phyloP scores from a whole-genome alignment of 495 filamentous ascomycete species.

The Lichina pygmaea region DNA sequence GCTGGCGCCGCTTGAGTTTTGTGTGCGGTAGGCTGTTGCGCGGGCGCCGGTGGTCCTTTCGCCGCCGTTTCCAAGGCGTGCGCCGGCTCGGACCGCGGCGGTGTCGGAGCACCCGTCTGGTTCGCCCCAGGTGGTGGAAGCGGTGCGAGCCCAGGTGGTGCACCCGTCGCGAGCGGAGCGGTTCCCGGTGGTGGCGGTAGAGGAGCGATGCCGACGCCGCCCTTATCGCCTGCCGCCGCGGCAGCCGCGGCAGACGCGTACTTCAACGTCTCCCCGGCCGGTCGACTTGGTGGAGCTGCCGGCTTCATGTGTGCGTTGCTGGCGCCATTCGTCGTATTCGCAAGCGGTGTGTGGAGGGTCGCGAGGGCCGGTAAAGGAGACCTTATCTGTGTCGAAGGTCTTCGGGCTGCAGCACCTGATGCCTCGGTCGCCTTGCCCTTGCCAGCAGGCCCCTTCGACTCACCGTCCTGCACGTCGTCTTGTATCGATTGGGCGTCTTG shows the following conservation, averaged over 20 bases:
- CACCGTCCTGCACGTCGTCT: constrained; percentile 46
- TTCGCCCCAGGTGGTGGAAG: constrained; percentile 14
- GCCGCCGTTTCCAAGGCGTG: constrained; percentile 11
- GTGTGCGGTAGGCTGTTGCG: not conserved
- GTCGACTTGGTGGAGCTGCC: constrained; percentile 57
- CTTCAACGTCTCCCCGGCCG: constrained; percentile 73
- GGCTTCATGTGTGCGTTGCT: constrained; percentile 51
- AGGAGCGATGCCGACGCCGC: constrained; percentile 66
- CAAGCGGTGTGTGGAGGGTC: constrained; percentile 45
- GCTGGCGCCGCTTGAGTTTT: too few relatives aligned
- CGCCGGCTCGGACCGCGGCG: constrained; percentile 27
- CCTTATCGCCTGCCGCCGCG: constrained; percentile 78
- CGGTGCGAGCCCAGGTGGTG: constrained; percentile 3
- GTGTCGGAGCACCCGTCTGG: constrained; percentile 22
- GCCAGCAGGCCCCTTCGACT: constrained; percentile 17
- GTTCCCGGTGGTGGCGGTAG: constrained; percentile 40
- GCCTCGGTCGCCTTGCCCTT: constrained; percentile 24
- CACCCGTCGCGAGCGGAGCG: constrained; percentile 4
- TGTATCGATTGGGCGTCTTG: constrained; percentile 87
- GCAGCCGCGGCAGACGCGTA: constrained; percentile 92
- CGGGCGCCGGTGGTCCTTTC: constrained; percentile 15
- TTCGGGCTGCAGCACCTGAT: constrained; percentile 24
- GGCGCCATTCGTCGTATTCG: constrained; percentile 33
- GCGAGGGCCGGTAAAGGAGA: constrained; percentile 76
- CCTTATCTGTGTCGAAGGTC: constrained; percentile 63